Conservation (phyloP, 768 basidiomycete species). For the Gautieria morchelliformis region DNA sequence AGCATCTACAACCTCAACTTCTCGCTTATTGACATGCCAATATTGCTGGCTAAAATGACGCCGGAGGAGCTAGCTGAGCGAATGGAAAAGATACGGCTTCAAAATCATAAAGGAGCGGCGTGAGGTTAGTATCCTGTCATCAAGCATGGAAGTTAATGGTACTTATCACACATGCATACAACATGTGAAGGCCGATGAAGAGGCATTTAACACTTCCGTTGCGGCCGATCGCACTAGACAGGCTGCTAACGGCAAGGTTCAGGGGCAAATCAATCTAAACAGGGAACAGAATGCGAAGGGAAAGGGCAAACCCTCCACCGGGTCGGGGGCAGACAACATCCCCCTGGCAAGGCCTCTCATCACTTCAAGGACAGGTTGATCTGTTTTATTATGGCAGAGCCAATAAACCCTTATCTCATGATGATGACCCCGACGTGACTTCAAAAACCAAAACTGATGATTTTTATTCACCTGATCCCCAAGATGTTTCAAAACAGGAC, state of each 20-base stretch:
- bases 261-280: constrained; percentile 57
- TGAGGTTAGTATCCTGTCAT: constrained; percentile 23
- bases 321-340: too few relatives aligned
- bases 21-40: not conserved
- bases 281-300: constrained; percentile 66
- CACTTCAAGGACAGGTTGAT: too few relatives aligned
- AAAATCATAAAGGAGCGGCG: constrained; percentile 68
- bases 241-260: constrained; percentile 52
- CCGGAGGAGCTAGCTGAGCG: constrained; percentile 59
- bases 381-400: too few relatives aligned
- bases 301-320: not conserved
- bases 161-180: constrained; percentile 20
- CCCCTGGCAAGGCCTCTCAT: too few relatives aligned
- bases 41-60: constrained; percentile 48
- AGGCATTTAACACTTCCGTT: constrained; percentile 64
- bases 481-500: too few relatives aligned
- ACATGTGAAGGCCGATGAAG: constrained; percentile 78
- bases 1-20: not conserved
- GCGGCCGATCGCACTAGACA: constrained; percentile 51
- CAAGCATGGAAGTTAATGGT: not conserved
- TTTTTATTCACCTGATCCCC: too few relatives aligned
- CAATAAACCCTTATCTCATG: too few relatives aligned
- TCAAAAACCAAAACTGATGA: too few relatives aligned
- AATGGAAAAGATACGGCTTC: constrained; percentile 60
- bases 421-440: too few relatives aligned